phyloP scores from a whole-genome alignment of 768 basidiomycete species.

The Suillus luteus region DNA sequence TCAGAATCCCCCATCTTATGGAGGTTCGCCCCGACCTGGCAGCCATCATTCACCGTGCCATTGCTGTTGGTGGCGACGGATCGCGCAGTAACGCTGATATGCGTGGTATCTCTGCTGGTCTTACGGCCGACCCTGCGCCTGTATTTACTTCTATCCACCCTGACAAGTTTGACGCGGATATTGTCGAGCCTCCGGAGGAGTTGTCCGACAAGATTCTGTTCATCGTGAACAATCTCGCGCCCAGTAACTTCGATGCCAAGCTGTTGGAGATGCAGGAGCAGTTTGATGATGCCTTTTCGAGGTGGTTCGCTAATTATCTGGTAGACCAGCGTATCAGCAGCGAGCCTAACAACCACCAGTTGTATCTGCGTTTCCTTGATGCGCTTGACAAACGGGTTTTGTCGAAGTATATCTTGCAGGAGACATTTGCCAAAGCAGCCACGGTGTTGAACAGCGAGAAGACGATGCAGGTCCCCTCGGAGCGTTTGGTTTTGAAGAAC shows the following conservation, averaged over 20 bases:
- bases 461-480: slow-evolving; percentile 81
- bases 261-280: slow-evolving; percentile 81
- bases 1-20: slow-evolving; percentile 83
- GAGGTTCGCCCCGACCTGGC: slow-evolving; percentile 85
- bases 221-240: slow-evolving; percentile 97
- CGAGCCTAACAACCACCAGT: slow-evolving; percentile 95
- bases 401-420: slow-evolving; percentile 83
- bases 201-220: slow-evolving; percentile 93
- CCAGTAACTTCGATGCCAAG: slow-evolving; percentile 90
- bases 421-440: slow-evolving; percentile 88
- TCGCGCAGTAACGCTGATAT: slow-evolving; percentile 40
- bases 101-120: slow-evolving; percentile 38
- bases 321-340: slow-evolving; percentile 94
- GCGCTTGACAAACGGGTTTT: slow-evolving; percentile 69
- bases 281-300: slow-evolving; percentile 80
- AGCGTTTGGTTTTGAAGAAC: slow-evolving; percentile 88
- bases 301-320: slow-evolving; percentile 98
- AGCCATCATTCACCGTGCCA: slow-evolving; percentile 66
- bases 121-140: slow-evolving; percentile 45
- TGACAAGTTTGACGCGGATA: slow-evolving; percentile 61
- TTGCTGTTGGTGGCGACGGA: slow-evolving; percentile 54
- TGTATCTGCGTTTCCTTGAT: slow-evolving; percentile 94
- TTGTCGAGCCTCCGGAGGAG: slow-evolving; percentile 78
- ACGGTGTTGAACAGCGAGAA: slow-evolving; percentile 88
- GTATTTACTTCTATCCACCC: slow-evolving; percentile 81